Conservation (phyloP, 208 protist species). For the Crithidia mellificae region DNA sequence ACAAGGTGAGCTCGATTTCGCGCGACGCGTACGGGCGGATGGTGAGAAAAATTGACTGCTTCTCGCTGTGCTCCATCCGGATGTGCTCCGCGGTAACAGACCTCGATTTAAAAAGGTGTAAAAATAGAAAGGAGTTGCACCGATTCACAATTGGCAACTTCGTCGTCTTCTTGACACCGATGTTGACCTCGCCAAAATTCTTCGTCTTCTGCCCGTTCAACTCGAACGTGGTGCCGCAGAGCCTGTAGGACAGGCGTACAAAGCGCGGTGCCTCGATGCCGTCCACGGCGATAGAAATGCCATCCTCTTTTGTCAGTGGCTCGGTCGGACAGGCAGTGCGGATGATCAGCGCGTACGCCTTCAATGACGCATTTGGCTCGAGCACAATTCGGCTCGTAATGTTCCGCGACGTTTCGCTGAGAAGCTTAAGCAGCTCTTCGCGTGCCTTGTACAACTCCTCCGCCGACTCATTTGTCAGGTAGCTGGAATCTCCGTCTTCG, state of each 20-base stretch:
- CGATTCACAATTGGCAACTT: constrained; percentile 78
- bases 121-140: constrained; percentile 70
- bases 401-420: constrained; percentile 36
- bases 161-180: constrained; percentile 81
- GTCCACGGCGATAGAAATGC: constrained; percentile 66
- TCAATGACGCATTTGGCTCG: constrained; percentile 41
- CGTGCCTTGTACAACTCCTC: constrained; percentile 30
- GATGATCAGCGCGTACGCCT: constrained; percentile 69
- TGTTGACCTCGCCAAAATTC: constrained; percentile 89
- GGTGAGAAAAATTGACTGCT: constrained; percentile 58
- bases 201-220: constrained; percentile 83
- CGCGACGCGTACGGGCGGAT: constrained; percentile 81
- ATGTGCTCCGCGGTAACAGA: constrained; percentile 87
- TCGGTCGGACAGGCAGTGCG: constrained; percentile 48
- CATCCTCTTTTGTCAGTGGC: constrained; percentile 82
- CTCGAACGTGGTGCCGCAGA: constrained; percentile 74
- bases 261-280: constrained; percentile 78
- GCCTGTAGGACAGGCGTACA: constrained; percentile 78
- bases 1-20: constrained; percentile 79
- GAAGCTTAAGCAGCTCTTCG: constrained; percentile 43
- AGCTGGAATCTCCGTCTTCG: constrained; percentile 35
- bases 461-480: constrained; percentile 28
- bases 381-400: constrained; percentile 42
- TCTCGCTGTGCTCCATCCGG: constrained; percentile 77
- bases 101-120: constrained; percentile 76